These are phyloP conservation scores for Psilocybe sp. DNA, from an alignment of 768 basidiomycete genomes.

Conservation along the genomic window DNA sequence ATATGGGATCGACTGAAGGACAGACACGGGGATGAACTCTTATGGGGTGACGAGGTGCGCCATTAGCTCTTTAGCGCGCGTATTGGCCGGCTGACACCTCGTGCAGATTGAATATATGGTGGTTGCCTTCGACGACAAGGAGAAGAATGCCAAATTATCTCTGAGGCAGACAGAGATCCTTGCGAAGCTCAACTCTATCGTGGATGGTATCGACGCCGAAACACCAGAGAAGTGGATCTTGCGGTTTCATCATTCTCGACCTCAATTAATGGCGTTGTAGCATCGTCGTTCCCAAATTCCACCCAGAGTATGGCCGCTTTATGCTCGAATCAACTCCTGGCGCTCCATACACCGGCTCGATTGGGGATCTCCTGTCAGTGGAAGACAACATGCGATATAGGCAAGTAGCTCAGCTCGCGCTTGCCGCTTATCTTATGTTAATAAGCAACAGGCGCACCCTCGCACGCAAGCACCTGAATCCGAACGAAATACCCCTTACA, in stretches of 20 bases:
- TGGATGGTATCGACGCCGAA: slow-evolving; percentile 60
- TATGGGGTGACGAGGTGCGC: slow-evolving; percentile 97
- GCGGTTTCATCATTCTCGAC: neutral
- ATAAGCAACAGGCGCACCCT: slow-evolving; percentile 63
- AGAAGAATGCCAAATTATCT: slow-evolving; percentile 83
- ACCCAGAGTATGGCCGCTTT: slow-evolving; percentile 97
- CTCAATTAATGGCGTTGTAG: slow-evolving; percentile 30
- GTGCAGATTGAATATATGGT: slow-evolving; percentile 91
- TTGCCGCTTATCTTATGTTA: neutral
- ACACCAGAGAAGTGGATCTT: slow-evolving; percentile 56
- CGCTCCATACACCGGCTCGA: slow-evolving; percentile 86
- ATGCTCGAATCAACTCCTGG: slow-evolving; percentile 99
- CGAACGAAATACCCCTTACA: slow-evolving; percentile 87
- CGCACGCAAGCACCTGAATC: slow-evolving; percentile 76
- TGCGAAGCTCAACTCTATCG: slow-evolving; percentile 66
- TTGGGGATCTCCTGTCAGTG: slow-evolving; percentile 83
- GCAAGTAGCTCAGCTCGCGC: slow-evolving; percentile 31
- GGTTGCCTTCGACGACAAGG: slow-evolving; percentile 73
- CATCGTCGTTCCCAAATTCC: slow-evolving; percentile 82
- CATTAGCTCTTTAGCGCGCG: neutral
- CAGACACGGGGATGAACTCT: slow-evolving; percentile 82
- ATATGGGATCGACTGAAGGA: slow-evolving; percentile 93
- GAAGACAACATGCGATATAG: slow-evolving; percentile 95
- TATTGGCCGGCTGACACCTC: slow-evolving; percentile 4
- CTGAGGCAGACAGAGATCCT: slow-evolving; percentile 96